A percentile compares a stretch with the other conserved stretches of the same genome.
Conservation (phyloP, 768 basidiomycete species). For the Russula griseocarnosa region DNA sequence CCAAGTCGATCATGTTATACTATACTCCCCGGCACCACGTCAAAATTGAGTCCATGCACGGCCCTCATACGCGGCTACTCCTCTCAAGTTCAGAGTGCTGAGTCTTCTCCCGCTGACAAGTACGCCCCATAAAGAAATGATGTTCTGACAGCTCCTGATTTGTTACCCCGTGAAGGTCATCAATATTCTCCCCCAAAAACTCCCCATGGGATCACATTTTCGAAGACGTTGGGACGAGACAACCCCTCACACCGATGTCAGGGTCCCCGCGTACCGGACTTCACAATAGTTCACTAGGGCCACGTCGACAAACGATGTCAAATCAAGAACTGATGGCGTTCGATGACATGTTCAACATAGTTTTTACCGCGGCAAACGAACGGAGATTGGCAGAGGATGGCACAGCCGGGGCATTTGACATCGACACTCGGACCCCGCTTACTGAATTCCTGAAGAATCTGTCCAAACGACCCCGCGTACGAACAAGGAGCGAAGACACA, state of each 20-base stretch:
- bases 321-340: conserved; percentile 62
- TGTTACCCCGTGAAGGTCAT: conserved; percentile 11
- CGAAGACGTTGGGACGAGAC: conserved; percentile 39
- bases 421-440: conserved; percentile 24
- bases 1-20: not conserved
- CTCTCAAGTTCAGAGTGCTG: conserved; percentile 6
- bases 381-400: conserved; percentile 30
- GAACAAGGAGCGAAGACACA: conserved; percentile 31
- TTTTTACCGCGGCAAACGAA: conserved; percentile 50
- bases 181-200: conserved; percentile 32
- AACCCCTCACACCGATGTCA: conserved; percentile 26
- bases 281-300: conserved; percentile 14
- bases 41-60: not conserved
- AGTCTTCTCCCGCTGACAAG: conserved; percentile 16
- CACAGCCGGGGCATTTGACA: not conserved
- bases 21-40: not conserved
- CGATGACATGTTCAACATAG: conserved; percentile 69
- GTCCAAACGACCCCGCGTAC: conserved; percentile 42
- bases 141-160: conserved; percentile 1
- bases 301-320: conserved; percentile 58
- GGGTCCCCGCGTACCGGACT: conserved; percentile 6
- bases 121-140: conserved; percentile 3
- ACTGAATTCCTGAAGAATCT: conserved; percentile 51
- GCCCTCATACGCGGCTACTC: conserved; percentile 4
- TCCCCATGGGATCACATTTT: conserved; percentile 56